A percentile compares a stretch with the other conserved stretches of the same genome.
Conservation (phyloP, 2,329 filamentous ascomycete genomes). For the Grosmannia huntii region DNA sequence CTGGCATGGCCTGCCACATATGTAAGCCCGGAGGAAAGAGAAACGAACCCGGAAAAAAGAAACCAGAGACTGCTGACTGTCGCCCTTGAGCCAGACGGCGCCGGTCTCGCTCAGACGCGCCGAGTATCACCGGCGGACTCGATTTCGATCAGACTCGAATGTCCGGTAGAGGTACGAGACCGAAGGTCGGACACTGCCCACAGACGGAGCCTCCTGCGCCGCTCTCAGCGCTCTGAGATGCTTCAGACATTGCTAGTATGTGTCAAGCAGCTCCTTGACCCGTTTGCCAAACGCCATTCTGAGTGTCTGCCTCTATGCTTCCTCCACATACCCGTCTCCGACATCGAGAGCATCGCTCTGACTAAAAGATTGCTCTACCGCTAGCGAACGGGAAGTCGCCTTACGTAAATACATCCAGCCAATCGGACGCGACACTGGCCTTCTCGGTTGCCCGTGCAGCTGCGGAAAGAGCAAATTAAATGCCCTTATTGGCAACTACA, state of each 20-base stretch:
- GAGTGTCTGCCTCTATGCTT: background rate
- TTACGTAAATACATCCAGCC: too few species aligned
- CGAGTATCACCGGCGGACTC: constrained; percentile 30
- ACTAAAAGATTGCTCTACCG: too few species aligned
- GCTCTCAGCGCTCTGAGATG: constrained; percentile 14
- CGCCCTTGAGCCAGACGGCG: constrained; percentile 30
- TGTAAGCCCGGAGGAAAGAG: too few species aligned
- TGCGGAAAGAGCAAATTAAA: too few species aligned
- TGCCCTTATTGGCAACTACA: too few species aligned
- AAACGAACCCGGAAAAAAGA: too few species aligned
- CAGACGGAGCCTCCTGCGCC: background rate
- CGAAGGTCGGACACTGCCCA: background rate
- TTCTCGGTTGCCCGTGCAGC: too few species aligned
- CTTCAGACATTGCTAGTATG: constrained; percentile 31
- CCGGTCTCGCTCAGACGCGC: constrained; percentile 27
- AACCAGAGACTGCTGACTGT: constrained; percentile 24
- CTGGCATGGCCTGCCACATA: constrained; percentile 21
- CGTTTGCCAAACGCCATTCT: constrained; percentile 24
- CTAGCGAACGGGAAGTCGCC: too few species aligned
- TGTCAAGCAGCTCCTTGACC: constrained; percentile 32
- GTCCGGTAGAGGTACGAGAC: constrained; percentile 14
- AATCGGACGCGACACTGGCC: too few species aligned
- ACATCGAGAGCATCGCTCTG: too few species aligned
- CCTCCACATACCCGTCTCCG: too few species aligned
- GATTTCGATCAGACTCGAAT: constrained; percentile 25